Percentiles rank a stretch among this genome's conserved stretches.
These are phyloP conservation scores for Alternaria triticina DNA, from an alignment of 2,329 filamentous ascomycete genomes.

Conservation along the genomic window DNA sequence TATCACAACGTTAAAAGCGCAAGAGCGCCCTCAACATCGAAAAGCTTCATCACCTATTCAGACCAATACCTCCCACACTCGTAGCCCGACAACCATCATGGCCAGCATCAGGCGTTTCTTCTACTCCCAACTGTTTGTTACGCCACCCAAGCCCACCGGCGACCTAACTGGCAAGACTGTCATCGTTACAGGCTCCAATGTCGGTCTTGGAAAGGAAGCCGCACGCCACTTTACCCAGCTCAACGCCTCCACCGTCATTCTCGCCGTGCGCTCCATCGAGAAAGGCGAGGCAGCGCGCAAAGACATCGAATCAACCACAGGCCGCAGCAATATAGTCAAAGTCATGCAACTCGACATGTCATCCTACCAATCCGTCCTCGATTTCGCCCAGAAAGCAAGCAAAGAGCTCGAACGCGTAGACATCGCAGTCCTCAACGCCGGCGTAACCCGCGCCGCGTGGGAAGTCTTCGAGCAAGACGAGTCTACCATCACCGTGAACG, in stretches of 20 bases:
- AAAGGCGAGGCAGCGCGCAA: conserved; percentile 55
- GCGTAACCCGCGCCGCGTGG: conserved; percentile 37
- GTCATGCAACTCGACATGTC: conserved; percentile 56
- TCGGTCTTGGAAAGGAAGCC: conserved; percentile 56
- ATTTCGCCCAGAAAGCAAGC: conserved; percentile 38
- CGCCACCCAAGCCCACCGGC: conserved; percentile 36
- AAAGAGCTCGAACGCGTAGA: conserved; percentile 42
- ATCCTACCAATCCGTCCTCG: conserved; percentile 47
- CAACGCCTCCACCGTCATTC: conserved; percentile 51
- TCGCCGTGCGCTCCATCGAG: conserved; percentile 51
- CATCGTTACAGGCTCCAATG: conserved; percentile 58
- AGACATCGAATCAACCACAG: conserved; percentile 47
- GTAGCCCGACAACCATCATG: background rate
- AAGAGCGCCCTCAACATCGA: background rate
- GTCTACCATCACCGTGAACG: conserved; percentile 48
- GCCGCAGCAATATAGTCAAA: conserved; percentile 44
- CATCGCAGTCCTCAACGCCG: conserved; percentile 50
- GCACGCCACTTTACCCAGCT: conserved; percentile 52
- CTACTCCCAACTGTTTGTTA: conserved; percentile 50
- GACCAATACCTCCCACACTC: background rate
- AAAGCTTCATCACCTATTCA: background rate
- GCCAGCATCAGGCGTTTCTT: conserved; percentile 36
- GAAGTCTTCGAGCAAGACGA: conserved; percentile 38
- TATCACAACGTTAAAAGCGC: background rate
- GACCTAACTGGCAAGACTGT: conserved; percentile 47